phyloP scores from a whole-genome alignment of 2,329 filamentous ascomycete species.

The Epichloe gansuensis region DNA sequence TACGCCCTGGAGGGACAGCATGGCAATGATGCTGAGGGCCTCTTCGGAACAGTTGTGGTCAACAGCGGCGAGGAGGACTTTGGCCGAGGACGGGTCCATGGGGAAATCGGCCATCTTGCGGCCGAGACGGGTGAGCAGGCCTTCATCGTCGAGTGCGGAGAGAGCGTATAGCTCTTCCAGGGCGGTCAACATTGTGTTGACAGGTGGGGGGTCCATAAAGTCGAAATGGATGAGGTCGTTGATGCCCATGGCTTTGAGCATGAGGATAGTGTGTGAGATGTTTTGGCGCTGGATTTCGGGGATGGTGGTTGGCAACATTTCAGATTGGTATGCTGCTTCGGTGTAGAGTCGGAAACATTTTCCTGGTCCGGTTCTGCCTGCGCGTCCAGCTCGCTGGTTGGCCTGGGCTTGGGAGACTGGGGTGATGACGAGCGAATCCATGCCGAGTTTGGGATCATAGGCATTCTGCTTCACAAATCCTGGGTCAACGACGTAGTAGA shows the following conservation, averaged over 20 bases:
- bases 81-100: slow-evolving; percentile 88
- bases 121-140: slow-evolving; percentile 77
- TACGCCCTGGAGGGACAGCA: slow-evolving; percentile 75
- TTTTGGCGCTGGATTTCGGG: slow-evolving; percentile 96
- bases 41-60: slow-evolving; percentile 87
- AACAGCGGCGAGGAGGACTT: slow-evolving; percentile 77
- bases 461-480: slow-evolving; percentile 97
- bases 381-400: slow-evolving; percentile 84
- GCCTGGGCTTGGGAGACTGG: slow-evolving; percentile 96
- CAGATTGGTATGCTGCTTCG: slow-evolving; percentile 85
- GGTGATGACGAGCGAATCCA: slow-evolving; percentile 92
- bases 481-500: slow-evolving; percentile 94
- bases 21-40: slow-evolving; percentile 84
- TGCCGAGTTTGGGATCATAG: slow-evolving; percentile 92
- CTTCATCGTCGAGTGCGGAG: slow-evolving; percentile 87
- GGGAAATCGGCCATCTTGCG: slow-evolving; percentile 98
- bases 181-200: slow-evolving; percentile 94
- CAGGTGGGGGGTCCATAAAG: slow-evolving; percentile 98
- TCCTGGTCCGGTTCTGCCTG: slow-evolving; percentile 85
- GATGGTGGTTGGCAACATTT: slow-evolving; percentile 93
- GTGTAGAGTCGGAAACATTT: slow-evolving; percentile 96
- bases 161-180: slow-evolving; percentile 90
- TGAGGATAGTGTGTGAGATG: slow-evolving; percentile 80
- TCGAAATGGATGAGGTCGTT: slow-evolving; percentile 95
- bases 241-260: slow-evolving; percentile 98